phyloP scores from a whole-genome alignment of 169 alveolate species.

The Theileria annulata region DNA sequence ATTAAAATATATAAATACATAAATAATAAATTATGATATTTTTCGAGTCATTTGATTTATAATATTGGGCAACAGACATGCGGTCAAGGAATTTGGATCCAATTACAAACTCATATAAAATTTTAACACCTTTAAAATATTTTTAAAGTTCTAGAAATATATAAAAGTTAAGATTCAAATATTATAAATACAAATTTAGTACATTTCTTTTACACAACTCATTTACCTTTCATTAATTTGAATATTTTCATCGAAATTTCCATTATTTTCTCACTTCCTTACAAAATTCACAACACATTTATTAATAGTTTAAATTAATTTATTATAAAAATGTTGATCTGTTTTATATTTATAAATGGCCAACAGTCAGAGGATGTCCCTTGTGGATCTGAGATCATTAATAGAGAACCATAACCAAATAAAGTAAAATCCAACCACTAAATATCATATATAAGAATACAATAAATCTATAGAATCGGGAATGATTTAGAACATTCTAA shows the following conservation, averaged over 20 bases:
- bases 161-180: too few relatives aligned
- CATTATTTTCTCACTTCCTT: neutral
- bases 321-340: neutral
- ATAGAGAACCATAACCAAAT: conserved; percentile 2
- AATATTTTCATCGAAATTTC: neutral
- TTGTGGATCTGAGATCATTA: conserved; percentile 2
- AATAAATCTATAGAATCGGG: neutral
- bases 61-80: conserved; percentile 7
- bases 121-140: neutral
- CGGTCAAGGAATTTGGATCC: neutral
- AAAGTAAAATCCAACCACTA: neutral
- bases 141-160: neutral
- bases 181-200: too few relatives aligned
- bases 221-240: neutral
- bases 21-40: neutral
- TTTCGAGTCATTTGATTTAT: neutral
- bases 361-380: conserved; percentile 13
- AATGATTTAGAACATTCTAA: neutral
- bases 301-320: too few relatives aligned
- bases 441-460: neutral
- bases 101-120: too few relatives aligned
- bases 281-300: neutral
- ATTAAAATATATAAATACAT: conserved; percentile 8
- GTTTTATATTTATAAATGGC: neutral
- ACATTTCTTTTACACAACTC: too few relatives aligned